phyloP scores from a whole-genome alignment of 176 grass and related monocot species.

The Aegilops sharonensis region DNA sequence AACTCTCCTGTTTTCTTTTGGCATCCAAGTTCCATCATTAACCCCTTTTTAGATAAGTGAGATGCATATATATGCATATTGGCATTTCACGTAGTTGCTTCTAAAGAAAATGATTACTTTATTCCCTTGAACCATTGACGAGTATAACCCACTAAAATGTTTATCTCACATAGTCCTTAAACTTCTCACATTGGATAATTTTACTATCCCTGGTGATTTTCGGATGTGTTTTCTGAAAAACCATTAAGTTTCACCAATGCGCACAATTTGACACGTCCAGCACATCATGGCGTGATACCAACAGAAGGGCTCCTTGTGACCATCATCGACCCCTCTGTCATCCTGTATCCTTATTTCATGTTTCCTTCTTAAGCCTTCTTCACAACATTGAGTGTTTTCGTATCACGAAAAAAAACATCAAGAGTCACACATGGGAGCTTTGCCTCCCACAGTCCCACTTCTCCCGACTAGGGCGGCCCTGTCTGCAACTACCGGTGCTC shows the following conservation, averaged over 20 bases:
- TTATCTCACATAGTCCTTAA: neutral
- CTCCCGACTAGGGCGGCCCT: neutral
- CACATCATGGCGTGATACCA: neutral
- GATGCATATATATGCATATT: neutral
- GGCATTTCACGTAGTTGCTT: neutral
- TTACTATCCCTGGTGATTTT: neutral
- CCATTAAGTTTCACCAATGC: neutral
- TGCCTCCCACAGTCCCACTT: neutral
- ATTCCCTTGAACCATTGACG: neutral
- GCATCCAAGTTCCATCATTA: neutral
- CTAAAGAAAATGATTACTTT: neutral
- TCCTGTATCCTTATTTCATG: neutral
- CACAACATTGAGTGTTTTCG: neutral
- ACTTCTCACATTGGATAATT: neutral
- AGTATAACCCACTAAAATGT: neutral
- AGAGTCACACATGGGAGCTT: neutral
- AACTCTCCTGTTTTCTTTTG: neutral
- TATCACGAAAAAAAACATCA: neutral
- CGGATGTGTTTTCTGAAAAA: neutral
- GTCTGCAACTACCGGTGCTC: neutral
- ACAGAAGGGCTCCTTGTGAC: neutral
- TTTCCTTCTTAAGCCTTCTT: neutral
- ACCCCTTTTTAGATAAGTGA: neutral
- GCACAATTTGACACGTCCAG: neutral
- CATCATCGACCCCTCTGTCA: neutral